These are phyloP conservation scores for Penicillium chermesinum DNA, from an alignment of 495 filamentous ascomycete genomes.

Conservation along the genomic window DNA sequence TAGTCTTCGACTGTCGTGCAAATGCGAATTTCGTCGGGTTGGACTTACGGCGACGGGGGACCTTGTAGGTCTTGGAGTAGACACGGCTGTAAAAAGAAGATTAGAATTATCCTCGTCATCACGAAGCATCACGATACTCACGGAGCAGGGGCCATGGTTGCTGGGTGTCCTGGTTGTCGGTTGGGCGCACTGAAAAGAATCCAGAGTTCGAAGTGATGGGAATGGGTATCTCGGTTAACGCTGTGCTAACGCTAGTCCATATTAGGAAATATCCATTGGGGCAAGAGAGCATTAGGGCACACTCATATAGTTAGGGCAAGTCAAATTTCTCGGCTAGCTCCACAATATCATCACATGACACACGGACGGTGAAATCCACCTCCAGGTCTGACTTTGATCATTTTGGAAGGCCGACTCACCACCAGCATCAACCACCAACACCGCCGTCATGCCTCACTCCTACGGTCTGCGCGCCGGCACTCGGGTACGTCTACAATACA, in stretches of 20 bases:
- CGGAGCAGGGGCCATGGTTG: constrained; percentile 48
- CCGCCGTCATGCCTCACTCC: constrained; percentile 86
- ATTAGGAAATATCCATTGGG: neutral
- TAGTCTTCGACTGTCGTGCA: constrained; percentile 22
- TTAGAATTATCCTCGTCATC: constrained; percentile 29
- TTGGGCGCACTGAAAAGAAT: constrained; percentile 13
- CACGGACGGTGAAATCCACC: constrained; percentile 1
- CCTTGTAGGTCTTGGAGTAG: constrained; percentile 99
- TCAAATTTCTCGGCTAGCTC: neutral
- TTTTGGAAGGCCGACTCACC: constrained; percentile 6
- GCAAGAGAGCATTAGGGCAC: neutral
- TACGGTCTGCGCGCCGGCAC: constrained; percentile 92
- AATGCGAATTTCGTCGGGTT: constrained; percentile 5
- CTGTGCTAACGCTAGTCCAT: neutral
- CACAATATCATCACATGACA: constrained; percentile 5
- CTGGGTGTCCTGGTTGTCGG: constrained; percentile 34
- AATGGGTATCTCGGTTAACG: neutral
- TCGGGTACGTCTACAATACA: constrained; percentile 53
- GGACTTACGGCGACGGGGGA: constrained; percentile 65
- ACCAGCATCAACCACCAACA: constrained; percentile 42
- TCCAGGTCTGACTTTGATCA: constrained; percentile 12
- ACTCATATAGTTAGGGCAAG: neutral
- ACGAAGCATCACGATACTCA: constrained; percentile 31
- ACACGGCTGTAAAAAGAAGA: constrained; percentile 43
- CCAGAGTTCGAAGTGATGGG: constrained; percentile 1